Evolutionary conservation across 2,329 filamentous ascomycete genomes (phyloP).

Genomic region (Penicillium sp.): DNA sequence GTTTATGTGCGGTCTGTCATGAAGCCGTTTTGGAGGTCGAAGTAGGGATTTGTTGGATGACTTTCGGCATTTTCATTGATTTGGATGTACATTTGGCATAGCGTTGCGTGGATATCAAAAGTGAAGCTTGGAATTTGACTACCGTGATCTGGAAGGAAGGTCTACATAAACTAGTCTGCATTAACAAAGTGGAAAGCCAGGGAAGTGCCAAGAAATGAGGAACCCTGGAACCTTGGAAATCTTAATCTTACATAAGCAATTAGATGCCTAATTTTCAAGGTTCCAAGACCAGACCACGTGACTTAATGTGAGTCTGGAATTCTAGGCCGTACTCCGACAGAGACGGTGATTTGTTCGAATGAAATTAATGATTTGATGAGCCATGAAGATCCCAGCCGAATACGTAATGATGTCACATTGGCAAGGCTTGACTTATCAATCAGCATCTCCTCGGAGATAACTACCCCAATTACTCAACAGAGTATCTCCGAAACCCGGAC

Average conservation of each 20-base stretch:
- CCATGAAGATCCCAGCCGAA: neutral
- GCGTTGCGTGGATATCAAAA: neutral
- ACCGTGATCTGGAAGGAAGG: too few species aligned
- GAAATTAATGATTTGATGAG: too few species aligned
- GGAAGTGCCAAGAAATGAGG: too few species aligned
- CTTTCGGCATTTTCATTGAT: neutral
- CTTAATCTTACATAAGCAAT: too few species aligned
- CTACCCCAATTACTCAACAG: fast-evolving
- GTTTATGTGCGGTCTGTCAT: constrained; percentile 34
- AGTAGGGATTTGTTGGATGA: constrained; percentile 11
- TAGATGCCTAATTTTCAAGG: too few species aligned
- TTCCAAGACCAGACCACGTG: too few species aligned
- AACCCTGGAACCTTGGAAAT: too few species aligned
- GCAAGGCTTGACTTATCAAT: constrained; percentile 4
- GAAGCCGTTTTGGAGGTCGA: constrained; percentile 26
- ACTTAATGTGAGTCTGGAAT: too few species aligned
- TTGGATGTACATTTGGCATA: neutral
- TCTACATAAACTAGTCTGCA: too few species aligned
- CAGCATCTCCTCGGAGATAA: neutral
- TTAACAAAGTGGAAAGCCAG: too few species aligned
- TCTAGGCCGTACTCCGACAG: too few species aligned
- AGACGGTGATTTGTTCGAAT: too few species aligned
- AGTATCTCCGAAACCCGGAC: constrained; percentile 1
- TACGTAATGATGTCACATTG: neutral
- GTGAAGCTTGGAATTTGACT: neutral